Percentiles rank a stretch among this genome's conserved stretches.
Evolutionary conservation across 108 stramenopile species (phyloP).

Genomic region (Aurantiochytrium sp.): DNA sequence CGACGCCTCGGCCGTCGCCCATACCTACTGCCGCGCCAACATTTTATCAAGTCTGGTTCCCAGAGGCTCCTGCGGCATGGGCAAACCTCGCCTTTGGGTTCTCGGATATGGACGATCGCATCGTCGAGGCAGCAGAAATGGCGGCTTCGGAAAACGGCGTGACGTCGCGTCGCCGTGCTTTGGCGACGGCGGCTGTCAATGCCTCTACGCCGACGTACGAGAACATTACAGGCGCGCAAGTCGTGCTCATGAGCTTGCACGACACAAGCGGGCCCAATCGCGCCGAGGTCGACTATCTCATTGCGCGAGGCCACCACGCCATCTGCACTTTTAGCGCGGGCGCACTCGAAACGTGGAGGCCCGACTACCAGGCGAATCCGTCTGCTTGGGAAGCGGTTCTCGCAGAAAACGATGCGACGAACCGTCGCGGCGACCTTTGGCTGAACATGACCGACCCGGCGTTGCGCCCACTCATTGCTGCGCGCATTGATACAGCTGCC

Average conservation of each 20-base stretch:
- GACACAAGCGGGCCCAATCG: neutral
- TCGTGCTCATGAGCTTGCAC: neutral
- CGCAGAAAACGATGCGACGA: neutral
- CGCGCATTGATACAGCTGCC: neutral
- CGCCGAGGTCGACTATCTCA: neutral
- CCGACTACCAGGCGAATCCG: neutral
- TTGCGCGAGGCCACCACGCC: neutral
- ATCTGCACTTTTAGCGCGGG: neutral
- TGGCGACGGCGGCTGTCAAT: neutral
- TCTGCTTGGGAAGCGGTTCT: neutral
- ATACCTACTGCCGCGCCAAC: neutral
- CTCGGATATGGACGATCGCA: neutral
- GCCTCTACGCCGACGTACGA: neutral
- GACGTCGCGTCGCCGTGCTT: neutral
- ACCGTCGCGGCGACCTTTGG: neutral
- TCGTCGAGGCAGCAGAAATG: neutral
- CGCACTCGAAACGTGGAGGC: neutral
- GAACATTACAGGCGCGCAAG: neutral
- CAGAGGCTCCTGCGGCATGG: neutral
- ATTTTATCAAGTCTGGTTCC: neutral
- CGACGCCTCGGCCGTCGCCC: neutral
- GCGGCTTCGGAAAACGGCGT: neutral
- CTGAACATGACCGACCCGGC: neutral
- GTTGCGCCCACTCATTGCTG: neutral
- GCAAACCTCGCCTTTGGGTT: neutral